Evolutionary conservation across 768 basidiomycete genomes (phyloP).

Genomic region (Suillus discolor): DNA sequence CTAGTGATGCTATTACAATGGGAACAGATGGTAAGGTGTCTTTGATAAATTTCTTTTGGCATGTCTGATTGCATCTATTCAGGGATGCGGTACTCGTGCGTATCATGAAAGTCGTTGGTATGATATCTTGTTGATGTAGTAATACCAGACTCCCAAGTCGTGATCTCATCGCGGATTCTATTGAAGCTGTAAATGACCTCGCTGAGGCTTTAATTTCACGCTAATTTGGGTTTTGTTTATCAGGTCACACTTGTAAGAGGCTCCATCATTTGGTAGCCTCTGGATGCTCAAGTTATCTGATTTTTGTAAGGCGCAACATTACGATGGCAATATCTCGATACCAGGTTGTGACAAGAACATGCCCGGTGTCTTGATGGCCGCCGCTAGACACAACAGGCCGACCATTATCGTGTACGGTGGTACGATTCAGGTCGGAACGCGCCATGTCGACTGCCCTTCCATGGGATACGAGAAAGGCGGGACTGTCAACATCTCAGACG

Average conservation of each 20-base stretch:
- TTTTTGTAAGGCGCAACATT: constrained; percentile 71
- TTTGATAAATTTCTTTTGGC: constrained; percentile 1
- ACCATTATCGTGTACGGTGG: constrained; percentile 89
- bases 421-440: constrained; percentile 75
- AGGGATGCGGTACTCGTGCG: constrained; percentile 91
- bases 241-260: constrained; percentile 58
- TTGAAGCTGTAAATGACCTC: constrained; percentile 64
- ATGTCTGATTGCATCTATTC: constrained; percentile 5
- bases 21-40: constrained; percentile 72
- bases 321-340: constrained; percentile 84
- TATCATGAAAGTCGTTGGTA: constrained; percentile 14
- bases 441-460: constrained; percentile 79
- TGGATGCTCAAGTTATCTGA: background rate
- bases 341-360: constrained; percentile 94
- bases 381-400: constrained; percentile 83
- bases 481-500: constrained; percentile 80
- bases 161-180: constrained; percentile 88
- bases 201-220: background rate
- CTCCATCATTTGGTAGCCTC: background rate
- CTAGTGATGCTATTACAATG: constrained; percentile 87
- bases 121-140: constrained; percentile 1
- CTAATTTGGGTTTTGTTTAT: constrained; percentile 6
- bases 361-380: constrained; percentile 89
- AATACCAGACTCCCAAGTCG: constrained; percentile 72
- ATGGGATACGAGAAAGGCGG: constrained; percentile 82